Conservation (phyloP, 441 rosid species). For the Erodium texanum region DNA sequence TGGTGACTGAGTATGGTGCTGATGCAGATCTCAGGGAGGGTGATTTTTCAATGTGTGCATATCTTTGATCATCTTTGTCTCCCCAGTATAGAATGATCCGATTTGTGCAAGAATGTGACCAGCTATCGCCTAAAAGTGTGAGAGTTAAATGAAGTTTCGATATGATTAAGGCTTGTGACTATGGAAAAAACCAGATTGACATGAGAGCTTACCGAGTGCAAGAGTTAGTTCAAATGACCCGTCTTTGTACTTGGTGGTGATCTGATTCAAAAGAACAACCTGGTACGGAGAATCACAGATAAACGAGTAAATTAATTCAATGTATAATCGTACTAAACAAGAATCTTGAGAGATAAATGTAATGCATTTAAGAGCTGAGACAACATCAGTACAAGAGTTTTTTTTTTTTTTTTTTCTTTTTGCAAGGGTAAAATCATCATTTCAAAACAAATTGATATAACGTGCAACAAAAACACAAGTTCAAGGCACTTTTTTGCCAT, state of each 20-base stretch:
- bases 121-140: constrained; percentile 62
- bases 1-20: constrained; percentile 63
- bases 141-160: not conserved
- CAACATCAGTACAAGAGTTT: no score
- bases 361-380: no score
- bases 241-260: constrained; percentile 59
- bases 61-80: constrained; percentile 65
- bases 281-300: constrained; percentile 22
- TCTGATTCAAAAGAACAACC: constrained; percentile 89
- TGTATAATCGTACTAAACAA: not conserved
- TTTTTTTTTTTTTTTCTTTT: no score
- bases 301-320: not conserved
- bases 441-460: no score
- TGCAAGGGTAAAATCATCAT: no score
- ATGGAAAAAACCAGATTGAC: not conserved
- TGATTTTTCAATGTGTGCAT: constrained; percentile 75
- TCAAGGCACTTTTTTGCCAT: no score
- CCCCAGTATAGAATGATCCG: constrained; percentile 81
- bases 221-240: constrained; percentile 78
- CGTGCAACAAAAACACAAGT: no score
- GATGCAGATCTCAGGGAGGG: constrained; percentile 77
- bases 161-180: no score
- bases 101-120: constrained; percentile 92
- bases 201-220: constrained; percentile 51
- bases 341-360: no score